A percentile compares a stretch with the other conserved stretches of the same genome.
phyloP scores from a whole-genome alignment of 768 basidiomycete species.

The Amanita rubescens region DNA sequence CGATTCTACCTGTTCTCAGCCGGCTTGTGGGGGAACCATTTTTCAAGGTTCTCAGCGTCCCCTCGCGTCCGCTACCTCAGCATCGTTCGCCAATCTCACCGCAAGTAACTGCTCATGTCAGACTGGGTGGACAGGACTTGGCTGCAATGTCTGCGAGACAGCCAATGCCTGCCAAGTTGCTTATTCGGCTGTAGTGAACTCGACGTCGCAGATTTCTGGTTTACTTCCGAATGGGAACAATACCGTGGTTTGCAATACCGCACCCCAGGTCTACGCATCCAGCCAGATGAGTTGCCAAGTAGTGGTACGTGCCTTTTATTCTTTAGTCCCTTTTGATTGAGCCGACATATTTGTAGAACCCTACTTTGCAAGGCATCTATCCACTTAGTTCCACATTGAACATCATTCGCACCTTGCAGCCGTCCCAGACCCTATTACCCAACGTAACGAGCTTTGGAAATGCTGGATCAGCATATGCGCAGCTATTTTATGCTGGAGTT shows the following conservation, averaged over 20 bases:
- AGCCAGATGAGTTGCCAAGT: conserved; percentile 84
- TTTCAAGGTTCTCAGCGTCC: conserved; percentile 63
- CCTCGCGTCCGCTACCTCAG: conserved; percentile 33
- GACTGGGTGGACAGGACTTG: conserved; percentile 68
- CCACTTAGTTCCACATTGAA: conserved; percentile 67
- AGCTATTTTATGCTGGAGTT: conserved; percentile 71
- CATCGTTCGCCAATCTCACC: conserved; percentile 57
- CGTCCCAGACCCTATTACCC: conserved; percentile 61
- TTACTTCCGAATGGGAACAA: conserved; percentile 37
- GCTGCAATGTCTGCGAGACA: conserved; percentile 74
- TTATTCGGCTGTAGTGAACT: conserved; percentile 34
- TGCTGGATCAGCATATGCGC: conserved; percentile 49
- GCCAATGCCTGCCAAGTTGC: conserved; percentile 63
- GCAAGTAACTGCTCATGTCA: conserved; percentile 62
- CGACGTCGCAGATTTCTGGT: conserved; percentile 20
- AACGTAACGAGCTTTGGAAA: conserved; percentile 53
- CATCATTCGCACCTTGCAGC: conserved; percentile 69
- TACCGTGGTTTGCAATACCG: conserved; percentile 67
- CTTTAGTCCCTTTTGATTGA: background rate
- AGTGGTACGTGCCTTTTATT: conserved; percentile 40
- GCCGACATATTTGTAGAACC: conserved; percentile 46
- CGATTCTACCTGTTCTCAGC: conserved; percentile 57
- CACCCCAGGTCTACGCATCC: conserved; percentile 66
- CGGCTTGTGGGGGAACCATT: conserved; percentile 76
- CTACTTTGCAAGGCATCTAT: conserved; percentile 72